Conservation (phyloP, 2,329 filamentous ascomycete species). For the Hypoxylon sp. region DNA sequence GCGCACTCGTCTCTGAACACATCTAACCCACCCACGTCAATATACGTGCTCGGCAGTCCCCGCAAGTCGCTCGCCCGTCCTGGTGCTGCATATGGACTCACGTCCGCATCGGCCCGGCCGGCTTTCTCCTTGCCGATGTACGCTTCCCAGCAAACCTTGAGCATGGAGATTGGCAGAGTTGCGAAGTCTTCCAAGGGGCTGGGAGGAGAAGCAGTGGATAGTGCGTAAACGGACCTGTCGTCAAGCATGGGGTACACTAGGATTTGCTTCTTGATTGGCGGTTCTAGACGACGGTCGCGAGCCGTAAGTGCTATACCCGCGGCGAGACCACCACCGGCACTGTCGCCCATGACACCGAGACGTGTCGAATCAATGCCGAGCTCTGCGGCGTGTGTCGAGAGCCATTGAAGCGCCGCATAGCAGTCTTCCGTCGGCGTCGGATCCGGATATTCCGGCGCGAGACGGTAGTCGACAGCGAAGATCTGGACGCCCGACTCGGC, state of each 20-base stretch:
- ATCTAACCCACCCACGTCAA: constrained; percentile 49
- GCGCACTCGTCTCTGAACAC: constrained; percentile 47
- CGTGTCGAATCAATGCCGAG: constrained; percentile 59
- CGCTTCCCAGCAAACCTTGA: constrained; percentile 41
- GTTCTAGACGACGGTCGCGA: constrained; percentile 47
- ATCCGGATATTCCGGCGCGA: constrained; percentile 57
- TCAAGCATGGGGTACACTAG: constrained; percentile 55
- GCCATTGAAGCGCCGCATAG: constrained; percentile 52
- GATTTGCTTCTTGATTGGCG: constrained; percentile 51
- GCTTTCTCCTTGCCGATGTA: constrained; percentile 42
- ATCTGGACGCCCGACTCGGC: constrained; percentile 53
- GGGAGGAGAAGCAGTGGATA: not conserved
- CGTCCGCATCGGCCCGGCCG: constrained; percentile 35
- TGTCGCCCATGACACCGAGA: constrained; percentile 66
- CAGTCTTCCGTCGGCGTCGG: constrained; percentile 56
- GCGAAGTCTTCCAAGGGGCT: constrained; percentile 35
- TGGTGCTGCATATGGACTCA: constrained; percentile 46
- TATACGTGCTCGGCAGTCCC: constrained; percentile 48
- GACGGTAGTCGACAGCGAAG: constrained; percentile 58
- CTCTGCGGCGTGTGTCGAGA: constrained; percentile 43
- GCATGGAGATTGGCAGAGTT: constrained; percentile 23
- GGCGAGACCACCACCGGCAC: constrained; percentile 66
- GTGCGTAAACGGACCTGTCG: constrained; percentile 42
- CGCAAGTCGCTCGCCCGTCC: constrained; percentile 45
- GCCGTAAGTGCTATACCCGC: constrained; percentile 63